Conservation (phyloP, 2,329 filamentous ascomycete genomes). For the Coniochaeta hoffmannii region DNA sequence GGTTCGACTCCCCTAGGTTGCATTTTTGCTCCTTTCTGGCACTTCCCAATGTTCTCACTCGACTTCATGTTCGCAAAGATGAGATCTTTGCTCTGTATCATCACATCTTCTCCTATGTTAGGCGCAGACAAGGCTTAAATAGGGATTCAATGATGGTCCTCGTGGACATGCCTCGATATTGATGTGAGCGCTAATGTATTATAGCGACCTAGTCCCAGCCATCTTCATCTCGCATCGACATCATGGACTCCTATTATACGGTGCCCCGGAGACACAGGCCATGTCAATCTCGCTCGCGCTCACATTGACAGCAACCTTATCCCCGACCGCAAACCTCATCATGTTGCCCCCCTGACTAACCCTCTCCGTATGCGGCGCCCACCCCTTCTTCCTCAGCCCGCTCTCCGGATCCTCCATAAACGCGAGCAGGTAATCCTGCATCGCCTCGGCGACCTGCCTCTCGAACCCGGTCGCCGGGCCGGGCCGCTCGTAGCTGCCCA, state of each 20-base stretch:
- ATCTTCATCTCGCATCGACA: too few species aligned
- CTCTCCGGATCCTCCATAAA: constrained; percentile 15
- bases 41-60: neutral
- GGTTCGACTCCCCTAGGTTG: constrained; percentile 1
- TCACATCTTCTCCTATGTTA: too few species aligned
- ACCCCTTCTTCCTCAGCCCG: constrained; percentile 13
- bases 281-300: constrained; percentile 12
- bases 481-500: constrained; percentile 11
- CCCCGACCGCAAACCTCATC: constrained; percentile 10
- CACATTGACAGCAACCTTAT: constrained; percentile 7
- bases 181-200: too few species aligned
- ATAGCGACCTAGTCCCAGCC: too few species aligned
- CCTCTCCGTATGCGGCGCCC: constrained; percentile 12
- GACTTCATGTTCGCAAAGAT: too few species aligned
- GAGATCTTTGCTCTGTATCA: too few species aligned
- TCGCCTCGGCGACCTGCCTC: constrained; percentile 12
- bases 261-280: constrained; percentile 10
- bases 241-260: constrained; percentile 11
- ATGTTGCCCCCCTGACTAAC: constrained; percentile 8
- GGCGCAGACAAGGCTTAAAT: too few species aligned
- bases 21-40: neutral
- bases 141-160: too few species aligned
- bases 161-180: too few species aligned
- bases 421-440: constrained; percentile 17
- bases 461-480: constrained; percentile 9